Base-by-base conservation (phyloP, 2,329 filamentous ascomycete species). In the Claviceps humidiphila region DNA sequence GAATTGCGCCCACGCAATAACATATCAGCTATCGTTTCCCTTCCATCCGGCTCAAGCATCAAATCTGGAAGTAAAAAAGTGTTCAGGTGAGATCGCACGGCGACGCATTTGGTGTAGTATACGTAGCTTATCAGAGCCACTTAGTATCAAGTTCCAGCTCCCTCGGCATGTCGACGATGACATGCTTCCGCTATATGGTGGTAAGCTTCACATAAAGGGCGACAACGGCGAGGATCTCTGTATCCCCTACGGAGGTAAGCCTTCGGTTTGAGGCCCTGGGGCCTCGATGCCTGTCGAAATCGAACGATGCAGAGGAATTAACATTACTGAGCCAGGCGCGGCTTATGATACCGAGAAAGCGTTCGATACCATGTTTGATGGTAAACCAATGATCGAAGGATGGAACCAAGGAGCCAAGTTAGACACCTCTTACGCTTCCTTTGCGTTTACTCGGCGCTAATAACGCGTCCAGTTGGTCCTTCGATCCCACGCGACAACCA, bases 161-260 rank as follows among this genome's bases (percentile, higher is more conserved):
- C 66, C 66, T 1, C 54, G 62, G 3, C 47, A 37, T 16, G 55
- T 66, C 17, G 54, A 63, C 24, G 66, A 68, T 17, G 61, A 67
- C 24, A 59, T 61, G 43, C 57, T 74, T 44, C 71, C 71, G 0
- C 56, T 74, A 4, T 74, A 74, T 53, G 66, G 69, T 41, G 72
- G 72, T 20, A 73, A 73, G 56, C 60, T 74, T 22, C 63, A 67
- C 52, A 58, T 75, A 20, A 61, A 60, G 4, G 67, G 67, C n/a
- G 63, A 64, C 44, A 68, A 69, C 39, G 66, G 66, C 7, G 72
- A 74, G 51, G 56, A 63, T 13, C 60, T 74, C 2, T 66, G 66
- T 7, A 64, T 74, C 20, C 70, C 71, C 1, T 74, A 74, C 47
- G 66, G 64, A 60, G 66, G 66, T 63, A 55, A 46, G 58, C 53